phyloP scores from a whole-genome alignment of 306 rosid genomes.

The Argentina anserina region DNA sequence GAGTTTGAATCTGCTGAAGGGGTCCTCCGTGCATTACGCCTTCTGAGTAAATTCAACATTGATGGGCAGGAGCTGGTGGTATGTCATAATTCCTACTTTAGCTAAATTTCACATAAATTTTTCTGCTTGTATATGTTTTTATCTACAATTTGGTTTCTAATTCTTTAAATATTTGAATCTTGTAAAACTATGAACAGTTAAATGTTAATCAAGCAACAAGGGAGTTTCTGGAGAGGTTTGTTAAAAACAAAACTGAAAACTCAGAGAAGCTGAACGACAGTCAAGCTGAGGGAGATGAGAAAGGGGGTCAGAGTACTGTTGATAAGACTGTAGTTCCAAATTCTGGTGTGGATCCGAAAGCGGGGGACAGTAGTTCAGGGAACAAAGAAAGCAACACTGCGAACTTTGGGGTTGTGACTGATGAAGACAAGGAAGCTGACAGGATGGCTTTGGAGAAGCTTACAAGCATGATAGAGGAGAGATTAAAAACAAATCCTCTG shows the following conservation, averaged over 20 bases:
- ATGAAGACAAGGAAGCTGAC: slow-evolving; percentile 87
- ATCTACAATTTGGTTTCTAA: background rate
- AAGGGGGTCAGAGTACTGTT: slow-evolving; percentile 45
- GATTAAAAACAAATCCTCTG: slow-evolving; percentile 76
- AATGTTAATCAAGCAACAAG: slow-evolving; percentile 70
- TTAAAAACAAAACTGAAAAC: slow-evolving; percentile 60
- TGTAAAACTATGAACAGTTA: slow-evolving; percentile 43
- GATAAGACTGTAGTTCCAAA: slow-evolving; percentile 47
- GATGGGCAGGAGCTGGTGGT: slow-evolving; percentile 96
- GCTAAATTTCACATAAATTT: background rate
- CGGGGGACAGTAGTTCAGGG: slow-evolving; percentile 51
- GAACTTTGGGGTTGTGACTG: slow-evolving; percentile 71
- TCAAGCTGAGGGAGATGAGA: slow-evolving; percentile 44
- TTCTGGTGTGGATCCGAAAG: slow-evolving; percentile 45
- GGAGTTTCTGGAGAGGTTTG: slow-evolving; percentile 63
- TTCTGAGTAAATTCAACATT: slow-evolving; percentile 73
- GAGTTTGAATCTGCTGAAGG: slow-evolving; percentile 98
- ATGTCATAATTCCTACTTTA: slow-evolving; percentile 28
- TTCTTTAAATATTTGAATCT: slow-evolving; percentile 18
- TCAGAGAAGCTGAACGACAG: slow-evolving; percentile 56
- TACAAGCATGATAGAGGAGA: slow-evolving; percentile 73
- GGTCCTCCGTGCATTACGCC: slow-evolving; percentile 90
- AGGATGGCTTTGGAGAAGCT: slow-evolving; percentile 63
- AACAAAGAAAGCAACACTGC: slow-evolving; percentile 56
- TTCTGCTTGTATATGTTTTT: background rate